Evolutionary conservation across 495 filamentous ascomycete genomes (phyloP).

Genomic region (Annulohypoxylon nitens): DNA sequence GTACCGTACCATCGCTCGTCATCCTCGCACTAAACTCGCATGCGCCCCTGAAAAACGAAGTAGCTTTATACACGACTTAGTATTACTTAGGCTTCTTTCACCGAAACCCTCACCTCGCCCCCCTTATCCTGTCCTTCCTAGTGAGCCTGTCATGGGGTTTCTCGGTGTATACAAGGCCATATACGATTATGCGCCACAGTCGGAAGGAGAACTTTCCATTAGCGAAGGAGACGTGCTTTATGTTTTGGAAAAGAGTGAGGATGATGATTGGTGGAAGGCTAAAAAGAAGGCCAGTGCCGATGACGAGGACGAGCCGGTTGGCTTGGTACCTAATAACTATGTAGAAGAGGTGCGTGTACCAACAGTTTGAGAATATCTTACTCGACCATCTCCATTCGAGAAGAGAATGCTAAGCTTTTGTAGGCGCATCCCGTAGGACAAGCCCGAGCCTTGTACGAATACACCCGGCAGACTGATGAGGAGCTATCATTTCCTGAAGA

Average conservation of each 20-base stretch:
- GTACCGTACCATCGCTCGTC: constrained; percentile 23
- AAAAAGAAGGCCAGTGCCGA: constrained; percentile 95
- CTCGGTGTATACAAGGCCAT: constrained; percentile 90
- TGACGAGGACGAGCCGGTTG: constrained; percentile 94
- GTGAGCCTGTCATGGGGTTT: constrained; percentile 70
- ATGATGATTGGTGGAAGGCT: constrained; percentile 98
- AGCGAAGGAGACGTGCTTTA: constrained; percentile 92
- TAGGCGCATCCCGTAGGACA: constrained; percentile 78
- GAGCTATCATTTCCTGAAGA: constrained; percentile 97
- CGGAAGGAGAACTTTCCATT: constrained; percentile 87
- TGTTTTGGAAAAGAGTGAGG: constrained; percentile 87
- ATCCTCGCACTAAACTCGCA: constrained; percentile 20
- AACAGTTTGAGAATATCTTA: neutral
- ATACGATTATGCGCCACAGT: constrained; percentile 94
- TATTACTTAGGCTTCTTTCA: constrained; percentile 2
- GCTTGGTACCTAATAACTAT: constrained; percentile 95
- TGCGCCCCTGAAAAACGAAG: constrained; percentile 21
- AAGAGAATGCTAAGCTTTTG: constrained; percentile 35
- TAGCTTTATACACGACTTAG: constrained; percentile 1
- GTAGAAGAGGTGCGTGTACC: constrained; percentile 85
- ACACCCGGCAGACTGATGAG: constrained; percentile 96
- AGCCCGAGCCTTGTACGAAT: constrained; percentile 94
- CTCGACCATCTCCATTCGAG: constrained; percentile 7
- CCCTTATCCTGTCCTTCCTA: constrained; percentile 5
- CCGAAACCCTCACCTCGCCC: neutral